Base-by-base conservation (phyloP, 73 alveolate species). In the Diophrys sp. region DNA sequence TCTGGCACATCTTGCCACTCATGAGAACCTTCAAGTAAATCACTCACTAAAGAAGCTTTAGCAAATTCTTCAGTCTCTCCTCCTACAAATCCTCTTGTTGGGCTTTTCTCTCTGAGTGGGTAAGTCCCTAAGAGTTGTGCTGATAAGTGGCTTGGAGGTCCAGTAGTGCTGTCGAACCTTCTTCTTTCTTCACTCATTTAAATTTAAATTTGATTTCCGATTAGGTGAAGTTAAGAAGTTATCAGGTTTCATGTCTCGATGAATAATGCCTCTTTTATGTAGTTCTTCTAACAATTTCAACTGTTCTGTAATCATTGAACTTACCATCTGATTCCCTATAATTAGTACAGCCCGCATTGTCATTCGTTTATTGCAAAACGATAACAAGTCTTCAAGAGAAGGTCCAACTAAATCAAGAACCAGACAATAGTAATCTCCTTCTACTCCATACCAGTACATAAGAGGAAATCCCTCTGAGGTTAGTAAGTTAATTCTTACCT, bases 1-100 rank as follows among this genome's bases (percentile, higher is more conserved):
- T 96, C 99, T 79, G 92, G 91, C 28, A 97, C 85, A 70, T 93
- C 87, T 66, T 94, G 84, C 98, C 99, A 95, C 67, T 97, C 99
- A 77, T 69, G 26, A 32, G 66, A 24, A n/a, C 75, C 66, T 23
- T 75, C 28, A 29, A 33, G 81, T 23, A 73, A 29, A 5, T 73
- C 79, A 29, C 32, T 11, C 26, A 71, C 68, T 33, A 71, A 14
- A 26, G 77, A 70, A 29, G n/a, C n/a, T n/a, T n/a, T n/a, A n/a
- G n/a, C n/a, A n/a, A n/a, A n/a, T n/a, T n/a, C n/a, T n/a, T n/a
- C n/a, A n/a, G n/a, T n/a, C n/a, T n/a, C n/a, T n/a, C n/a, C n/a
- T n/a, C n/a, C n/a, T n/a, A n/a, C n/a, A n/a, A n/a, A n/a, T n/a
- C n/a, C n/a, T n/a, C n/a, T n/a, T n/a, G n/a, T n/a, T n/a, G n/a